Percentiles rank a stretch among this genome's conserved stretches.
Evolutionary conservation across 441 rosid genomes (phyloP).

Genomic region (Oxalis stricta): DNA sequence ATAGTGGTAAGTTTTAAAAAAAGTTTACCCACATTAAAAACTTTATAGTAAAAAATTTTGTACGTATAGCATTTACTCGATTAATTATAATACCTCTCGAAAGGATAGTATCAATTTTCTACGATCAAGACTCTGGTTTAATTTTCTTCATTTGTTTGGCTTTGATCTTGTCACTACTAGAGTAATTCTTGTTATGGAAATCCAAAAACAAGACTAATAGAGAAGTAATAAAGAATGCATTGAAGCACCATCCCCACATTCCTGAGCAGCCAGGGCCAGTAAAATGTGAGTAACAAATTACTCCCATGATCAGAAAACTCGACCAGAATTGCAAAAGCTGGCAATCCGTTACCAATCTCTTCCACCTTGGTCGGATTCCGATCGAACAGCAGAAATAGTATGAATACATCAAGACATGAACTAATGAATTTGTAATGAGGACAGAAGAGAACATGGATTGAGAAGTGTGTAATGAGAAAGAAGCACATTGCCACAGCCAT

Average conservation of each 20-base stretch:
- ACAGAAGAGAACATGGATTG: conserved; percentile 46
- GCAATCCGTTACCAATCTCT: conserved; percentile 47
- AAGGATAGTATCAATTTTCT: no score
- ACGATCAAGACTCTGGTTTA: no score
- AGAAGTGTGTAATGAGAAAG: conserved; percentile 26
- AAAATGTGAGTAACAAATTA: conserved; percentile 31
- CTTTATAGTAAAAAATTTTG: no score
- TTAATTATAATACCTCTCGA: no score
- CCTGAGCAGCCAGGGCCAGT: conserved; percentile 48
- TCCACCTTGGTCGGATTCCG: conserved; percentile 49
- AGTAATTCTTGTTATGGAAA: conserved; percentile 35
- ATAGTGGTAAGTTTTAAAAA: no score
- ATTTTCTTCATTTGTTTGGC: background rate
- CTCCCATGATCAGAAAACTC: conserved; percentile 26
- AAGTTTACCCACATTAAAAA: no score
- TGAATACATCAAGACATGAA: conserved; percentile 55
- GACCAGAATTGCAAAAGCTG: conserved; percentile 47
- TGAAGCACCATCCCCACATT: conserved; percentile 39
- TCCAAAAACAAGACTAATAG: conserved; percentile 40
- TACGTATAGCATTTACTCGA: no score
- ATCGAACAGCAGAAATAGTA: conserved; percentile 37
- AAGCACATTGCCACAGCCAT: conserved; percentile 52
- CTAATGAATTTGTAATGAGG: conserved; percentile 38
- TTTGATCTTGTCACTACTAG: conserved; percentile 3
- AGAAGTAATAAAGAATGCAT: conserved; percentile 34